Evolutionary conservation across 371 early-diverging fungal species (phyloP).

Genomic region (Circinella umbellata): DNA sequence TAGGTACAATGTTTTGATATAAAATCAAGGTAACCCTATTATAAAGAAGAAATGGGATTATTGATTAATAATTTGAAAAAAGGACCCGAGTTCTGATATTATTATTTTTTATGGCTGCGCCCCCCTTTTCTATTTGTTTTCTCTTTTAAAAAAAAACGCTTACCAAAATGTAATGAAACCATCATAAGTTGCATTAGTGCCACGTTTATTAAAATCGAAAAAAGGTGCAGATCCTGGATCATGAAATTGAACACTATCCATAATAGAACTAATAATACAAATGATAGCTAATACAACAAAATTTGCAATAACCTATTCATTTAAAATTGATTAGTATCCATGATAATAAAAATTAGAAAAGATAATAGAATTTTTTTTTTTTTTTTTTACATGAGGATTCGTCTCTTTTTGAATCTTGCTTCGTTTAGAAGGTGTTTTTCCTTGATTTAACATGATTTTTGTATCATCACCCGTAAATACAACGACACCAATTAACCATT

Average conservation of each 20-base stretch:
- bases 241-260: slow-evolving; percentile 61
- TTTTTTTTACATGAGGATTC: slow-evolving; percentile 80
- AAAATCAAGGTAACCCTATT: slow-evolving; percentile 58
- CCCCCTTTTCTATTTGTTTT: too few relatives aligned
- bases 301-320: slow-evolving; percentile 50
- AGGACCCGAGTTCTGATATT: slow-evolving; percentile 3
- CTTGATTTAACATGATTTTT: slow-evolving; percentile 90
- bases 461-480: slow-evolving; percentile 92
- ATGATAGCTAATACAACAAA: slow-evolving; percentile 53
- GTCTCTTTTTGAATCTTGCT: slow-evolving; percentile 93
- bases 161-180: slow-evolving; percentile 60
- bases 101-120: too few relatives aligned
- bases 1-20: slow-evolving; percentile 78
- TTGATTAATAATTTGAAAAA: slow-evolving; percentile 5
- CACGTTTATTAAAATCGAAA: slow-evolving; percentile 45
- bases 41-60: slow-evolving; percentile 11
- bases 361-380: too few relatives aligned
- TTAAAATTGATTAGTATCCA: not conserved
- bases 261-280: slow-evolving; percentile 65
- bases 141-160: not conserved
- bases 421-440: slow-evolving; percentile 92
- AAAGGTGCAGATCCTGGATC: slow-evolving; percentile 31
- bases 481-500: slow-evolving; percentile 82
- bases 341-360: too few relatives aligned
- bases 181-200: slow-evolving; percentile 33